Evolutionary conservation across 306 rosid genomes (phyloP), one percentile per base, ranked within the genome.

Genomic region (Cucurbita pepo): DNA sequence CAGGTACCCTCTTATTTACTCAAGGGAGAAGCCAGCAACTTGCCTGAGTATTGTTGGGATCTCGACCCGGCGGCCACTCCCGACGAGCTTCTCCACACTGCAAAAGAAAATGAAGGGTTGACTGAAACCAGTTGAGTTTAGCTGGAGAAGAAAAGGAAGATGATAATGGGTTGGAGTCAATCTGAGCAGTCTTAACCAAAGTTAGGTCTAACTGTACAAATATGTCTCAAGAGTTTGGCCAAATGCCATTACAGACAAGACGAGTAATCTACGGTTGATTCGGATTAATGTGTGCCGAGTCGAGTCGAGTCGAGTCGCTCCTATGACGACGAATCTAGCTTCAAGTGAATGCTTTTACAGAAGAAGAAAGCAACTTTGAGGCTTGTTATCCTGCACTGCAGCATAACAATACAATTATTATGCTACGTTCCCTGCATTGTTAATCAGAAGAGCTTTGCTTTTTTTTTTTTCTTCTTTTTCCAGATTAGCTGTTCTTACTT

Each of bases 11-110:
- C 97, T 19, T 89, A 91, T 90, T 79, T 82, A 76, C 87, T 95
- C 30, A 80, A 82, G 53, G 86, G 84, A 78, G 91, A 85, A 70
- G 82, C 82, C 41, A 56, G 69, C 67, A 75, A 85, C 79, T 79
- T 95, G 77, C 90, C 96, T 4, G 96, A 81, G 50, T 83, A 82
- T 74, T 89, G 95, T 73, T 95, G 97, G 97, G 99, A 95, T 77
- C 92, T 91, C 7, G 99, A 91, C 77, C 97, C 97, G 0, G 99
- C 99, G 44, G 99, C 99, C 56, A 95, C 96, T 71, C 99, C 99
- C 7, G 97, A 95, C 47, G 99, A 89, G 44, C 90, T 91, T 74
- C 99, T 95, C 83, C 92, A 89, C 74, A 83, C 85, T 62, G 89
- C 85, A 10, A 45, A 81, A 74, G 87, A 76, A 71, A 78, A 69